Evolutionary conservation across 495 filamentous ascomycete genomes (phyloP).

Genomic region (Cercophora samala): DNA sequence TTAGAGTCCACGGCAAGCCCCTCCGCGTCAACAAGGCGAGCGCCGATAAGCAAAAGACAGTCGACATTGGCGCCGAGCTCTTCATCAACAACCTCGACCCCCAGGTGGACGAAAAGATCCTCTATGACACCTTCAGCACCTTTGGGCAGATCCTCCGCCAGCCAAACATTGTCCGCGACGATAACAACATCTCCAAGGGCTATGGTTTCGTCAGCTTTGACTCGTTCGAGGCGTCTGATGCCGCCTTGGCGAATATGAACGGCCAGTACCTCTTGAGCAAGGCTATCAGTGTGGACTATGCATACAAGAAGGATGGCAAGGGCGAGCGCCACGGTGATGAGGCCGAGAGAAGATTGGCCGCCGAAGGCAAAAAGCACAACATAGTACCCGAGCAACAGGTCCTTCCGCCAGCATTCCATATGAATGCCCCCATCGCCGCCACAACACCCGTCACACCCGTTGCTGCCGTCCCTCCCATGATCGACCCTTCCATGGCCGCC

Average conservation of each 20-base stretch:
- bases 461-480: constrained; percentile 11
- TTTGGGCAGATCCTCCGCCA: constrained; percentile 81
- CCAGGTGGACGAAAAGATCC: constrained; percentile 90
- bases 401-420: constrained; percentile 55
- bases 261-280: constrained; percentile 97
- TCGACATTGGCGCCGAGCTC: constrained; percentile 94
- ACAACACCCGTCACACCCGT: constrained; percentile 14
- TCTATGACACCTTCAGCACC: constrained; percentile 95
- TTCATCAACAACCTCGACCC: constrained; percentile 95
- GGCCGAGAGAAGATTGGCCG: constrained; percentile 88
- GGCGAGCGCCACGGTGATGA: constrained; percentile 94
- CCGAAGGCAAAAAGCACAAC: constrained; percentile 91
- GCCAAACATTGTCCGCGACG: constrained; percentile 93
- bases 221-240: constrained; percentile 91
- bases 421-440: constrained; percentile 31
- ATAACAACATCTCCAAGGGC: constrained; percentile 85
- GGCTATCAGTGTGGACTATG: constrained; percentile 92
- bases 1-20: constrained; percentile 88
- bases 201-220: constrained; percentile 96
- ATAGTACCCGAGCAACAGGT: constrained; percentile 67
- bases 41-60: constrained; percentile 93
- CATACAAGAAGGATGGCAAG: constrained; percentile 99
- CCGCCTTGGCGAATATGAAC: constrained; percentile 89
- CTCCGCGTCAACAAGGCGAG: constrained; percentile 89
- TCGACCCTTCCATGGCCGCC: constrained; percentile 29